phyloP scores from a whole-genome alignment of 805 yeast species.

The Kazachstania kunashirensis region DNA sequence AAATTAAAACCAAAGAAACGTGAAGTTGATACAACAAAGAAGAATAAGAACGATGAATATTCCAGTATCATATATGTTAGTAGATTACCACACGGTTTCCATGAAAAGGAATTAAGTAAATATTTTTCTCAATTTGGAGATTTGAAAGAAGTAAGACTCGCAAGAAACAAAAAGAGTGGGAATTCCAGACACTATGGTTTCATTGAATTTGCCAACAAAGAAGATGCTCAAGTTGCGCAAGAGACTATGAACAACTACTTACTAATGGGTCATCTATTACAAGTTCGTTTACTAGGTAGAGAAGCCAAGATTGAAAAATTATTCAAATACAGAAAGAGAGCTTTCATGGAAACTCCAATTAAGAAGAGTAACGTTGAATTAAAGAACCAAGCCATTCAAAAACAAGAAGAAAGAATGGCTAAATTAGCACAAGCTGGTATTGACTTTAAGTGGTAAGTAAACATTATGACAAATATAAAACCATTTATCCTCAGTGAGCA shows the following conservation, averaged over 20 bases:
- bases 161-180: constrained; percentile 86
- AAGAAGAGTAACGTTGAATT: constrained; percentile 27
- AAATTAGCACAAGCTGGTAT: constrained; percentile 32
- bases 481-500: no score
- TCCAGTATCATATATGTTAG: constrained; percentile 81
- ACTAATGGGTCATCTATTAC: constrained; percentile 75
- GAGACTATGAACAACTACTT: constrained; percentile 95
- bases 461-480: no score
- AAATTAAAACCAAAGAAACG: constrained; percentile 22
- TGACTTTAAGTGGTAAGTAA: constrained; percentile 27
- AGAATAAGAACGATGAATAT: constrained; percentile 22
- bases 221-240: constrained; percentile 79
- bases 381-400: constrained; percentile 26
- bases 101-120: constrained; percentile 62
- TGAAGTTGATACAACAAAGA: constrained; percentile 14
- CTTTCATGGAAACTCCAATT: constrained; percentile 24
- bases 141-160: constrained; percentile 64
- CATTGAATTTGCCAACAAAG: constrained; percentile 64
- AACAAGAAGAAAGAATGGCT: constrained; percentile 28
- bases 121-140: constrained; percentile 90
- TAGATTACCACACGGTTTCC: constrained; percentile 85
- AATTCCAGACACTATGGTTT: constrained; percentile 87
- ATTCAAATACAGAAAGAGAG: constrained; percentile 30
- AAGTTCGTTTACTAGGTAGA: constrained; percentile 44
- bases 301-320: constrained; percentile 37